phyloP scores from a whole-genome alignment of 2,329 filamentous ascomycete species.

The Neofusicoccum parvum region DNA sequence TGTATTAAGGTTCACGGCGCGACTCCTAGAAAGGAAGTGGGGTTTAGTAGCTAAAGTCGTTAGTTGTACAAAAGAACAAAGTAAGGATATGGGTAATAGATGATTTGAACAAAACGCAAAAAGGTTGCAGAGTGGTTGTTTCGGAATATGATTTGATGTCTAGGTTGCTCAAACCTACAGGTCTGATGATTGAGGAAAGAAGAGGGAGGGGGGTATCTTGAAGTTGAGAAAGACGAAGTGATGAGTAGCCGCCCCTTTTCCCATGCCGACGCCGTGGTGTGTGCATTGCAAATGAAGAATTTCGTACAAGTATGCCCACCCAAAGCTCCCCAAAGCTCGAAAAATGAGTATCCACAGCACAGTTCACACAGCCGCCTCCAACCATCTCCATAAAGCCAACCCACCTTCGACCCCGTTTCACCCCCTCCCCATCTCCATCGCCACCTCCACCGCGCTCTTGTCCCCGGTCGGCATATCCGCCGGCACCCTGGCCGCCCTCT shows the following conservation, averaged over 20 bases:
- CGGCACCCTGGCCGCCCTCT: background rate
- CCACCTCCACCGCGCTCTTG: background rate
- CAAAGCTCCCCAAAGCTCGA: too few relatives aligned
- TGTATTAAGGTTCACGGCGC: too few relatives aligned
- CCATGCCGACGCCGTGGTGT: too few relatives aligned
- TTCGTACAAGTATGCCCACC: too few relatives aligned
- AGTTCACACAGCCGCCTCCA: background rate
- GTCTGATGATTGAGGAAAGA: too few relatives aligned
- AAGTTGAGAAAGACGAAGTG: background rate
- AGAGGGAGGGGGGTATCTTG: background rate
- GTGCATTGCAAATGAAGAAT: too few relatives aligned
- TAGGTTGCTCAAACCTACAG: too few relatives aligned
- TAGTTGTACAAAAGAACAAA: background rate
- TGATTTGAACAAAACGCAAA: background rate
- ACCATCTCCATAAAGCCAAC: background rate
- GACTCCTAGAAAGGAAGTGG: background rate
- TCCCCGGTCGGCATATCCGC: background rate
- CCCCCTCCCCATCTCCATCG: background rate
- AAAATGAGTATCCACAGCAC: too few relatives aligned
- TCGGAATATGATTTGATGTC: too few relatives aligned
- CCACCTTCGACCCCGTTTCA: background rate
- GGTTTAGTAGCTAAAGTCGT: background rate
- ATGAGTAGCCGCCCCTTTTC: too few relatives aligned
- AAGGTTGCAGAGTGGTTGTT: too few relatives aligned
- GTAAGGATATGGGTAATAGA: constrained; percentile 6